Base-by-base conservation (phyloP, 2,329 filamentous ascomycete genomes). In the Xylaria polymorpha region DNA sequence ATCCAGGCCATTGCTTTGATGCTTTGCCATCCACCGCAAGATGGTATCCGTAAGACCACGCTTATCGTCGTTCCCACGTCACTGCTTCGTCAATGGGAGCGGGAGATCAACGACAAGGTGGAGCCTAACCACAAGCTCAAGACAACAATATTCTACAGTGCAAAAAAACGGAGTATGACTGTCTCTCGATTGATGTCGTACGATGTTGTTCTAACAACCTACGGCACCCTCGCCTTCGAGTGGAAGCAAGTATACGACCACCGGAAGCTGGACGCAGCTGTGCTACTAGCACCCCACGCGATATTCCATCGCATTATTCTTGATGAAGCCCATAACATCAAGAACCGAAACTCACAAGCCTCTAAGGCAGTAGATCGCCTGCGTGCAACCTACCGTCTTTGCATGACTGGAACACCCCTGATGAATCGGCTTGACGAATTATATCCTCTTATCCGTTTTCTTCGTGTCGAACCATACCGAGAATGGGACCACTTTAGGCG, bases 391-490 rank as follows among this genome's bases (percentile, higher is more conserved):
- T 88, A 92, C 76, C 86, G 93, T 53, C 89, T 93, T 80, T 94
- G 91, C 77, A 87, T 96, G 81, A 94, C 91, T 6, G 93, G 93
- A 22, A 96, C 93, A 0, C 93, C 93, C 0, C 93, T 96, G 90
- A 97, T 97, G 92, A 98, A 97, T 74, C 90, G 87, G 15, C 88
- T 95, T 1, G 84, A 88, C 39, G 94, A 98, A 75, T 84, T 97
- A 2, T 96, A 88, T 76, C 92, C 93, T 1, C 83, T 97, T 15
- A 84, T 97, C 56, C 87, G 88, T 1, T 98, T 97, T 74, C 85
- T 97, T 25, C 85, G 86, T 1, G 94, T 97, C 75, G 86, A 85
- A 67, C 94, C 93, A 3, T 97, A 96, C 79, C 87, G 87, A 74
- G 83, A 87, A 9, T 88, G 87, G 83, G 81, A 86, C 0, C 81